A percentile compares a stretch with the other conserved stretches of the same genome.
Conservation (phyloP, 192 early-diverging fungal genomes). For the Linderina pennispora region DNA sequence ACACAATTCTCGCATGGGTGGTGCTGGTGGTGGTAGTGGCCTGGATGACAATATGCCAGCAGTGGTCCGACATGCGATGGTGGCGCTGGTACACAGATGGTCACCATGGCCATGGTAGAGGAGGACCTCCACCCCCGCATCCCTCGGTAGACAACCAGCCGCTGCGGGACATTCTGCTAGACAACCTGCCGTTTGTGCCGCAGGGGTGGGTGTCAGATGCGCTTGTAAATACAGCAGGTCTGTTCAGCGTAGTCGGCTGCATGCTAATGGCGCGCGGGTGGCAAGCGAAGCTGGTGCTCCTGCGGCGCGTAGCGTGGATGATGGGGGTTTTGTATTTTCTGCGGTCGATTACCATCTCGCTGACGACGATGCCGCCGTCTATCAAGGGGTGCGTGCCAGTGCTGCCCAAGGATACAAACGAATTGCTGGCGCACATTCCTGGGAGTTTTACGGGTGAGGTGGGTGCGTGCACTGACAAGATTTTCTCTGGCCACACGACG, state of each 20-base stretch:
- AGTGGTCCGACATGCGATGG: slow-evolving; percentile 45
- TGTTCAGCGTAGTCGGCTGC: slow-evolving; percentile 11
- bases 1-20: slow-evolving; percentile 3
- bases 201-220: slow-evolving; percentile 14
- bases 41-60: slow-evolving; percentile 39
- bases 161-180: slow-evolving; percentile 20
- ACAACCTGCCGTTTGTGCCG: slow-evolving; percentile 5
- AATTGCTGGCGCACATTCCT: slow-evolving; percentile 7
- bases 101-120: no score
- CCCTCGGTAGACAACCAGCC: no score
- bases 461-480: slow-evolving; percentile 52
- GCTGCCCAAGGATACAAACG: slow-evolving; percentile 5
- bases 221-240: slow-evolving; percentile 13
- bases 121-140: no score
- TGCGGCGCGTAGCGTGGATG: slow-evolving; percentile 50
- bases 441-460: slow-evolving; percentile 28
- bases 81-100: background rate
- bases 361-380: slow-evolving; percentile 51
- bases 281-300: slow-evolving; percentile 36
- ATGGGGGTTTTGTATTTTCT: slow-evolving; percentile 48
- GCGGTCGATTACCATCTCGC: slow-evolving; percentile 49
- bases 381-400: slow-evolving; percentile 13
- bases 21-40: slow-evolving; percentile 12
- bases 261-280: slow-evolving; percentile 19
- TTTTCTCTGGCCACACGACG: slow-evolving; percentile 56